These are phyloP conservation scores for Fusarium guadeloupense DNA, from an alignment of 2,329 filamentous ascomycete species.

Conservation along the genomic window DNA sequence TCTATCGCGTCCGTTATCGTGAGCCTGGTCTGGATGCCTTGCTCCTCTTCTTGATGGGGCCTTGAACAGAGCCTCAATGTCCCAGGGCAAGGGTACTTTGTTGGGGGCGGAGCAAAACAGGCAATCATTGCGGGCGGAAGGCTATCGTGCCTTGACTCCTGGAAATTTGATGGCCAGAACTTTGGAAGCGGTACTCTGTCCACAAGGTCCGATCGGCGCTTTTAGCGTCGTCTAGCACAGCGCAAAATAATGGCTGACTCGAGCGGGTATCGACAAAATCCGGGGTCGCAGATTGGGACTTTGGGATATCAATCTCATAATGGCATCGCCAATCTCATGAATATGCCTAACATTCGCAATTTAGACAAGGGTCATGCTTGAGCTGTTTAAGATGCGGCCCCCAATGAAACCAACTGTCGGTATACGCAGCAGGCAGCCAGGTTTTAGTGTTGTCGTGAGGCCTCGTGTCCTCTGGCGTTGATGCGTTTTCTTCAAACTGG, in stretches of 20 bases:
- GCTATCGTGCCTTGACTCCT: neutral
- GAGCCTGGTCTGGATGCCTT: conserved; percentile 3
- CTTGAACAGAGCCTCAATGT: conserved; percentile 30
- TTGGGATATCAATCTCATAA: neutral
- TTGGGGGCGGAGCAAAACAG: conserved; percentile 5
- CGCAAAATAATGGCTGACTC: conserved; percentile 15
- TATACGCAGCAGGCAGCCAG: neutral
- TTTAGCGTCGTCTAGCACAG: conserved; percentile 12
- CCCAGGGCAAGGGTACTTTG: neutral
- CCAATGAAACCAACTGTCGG: neutral
- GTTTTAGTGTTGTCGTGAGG: neutral
- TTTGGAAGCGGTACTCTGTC: neutral
- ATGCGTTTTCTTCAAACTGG: neutral
- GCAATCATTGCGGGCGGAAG: neutral
- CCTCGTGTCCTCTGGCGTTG: neutral
- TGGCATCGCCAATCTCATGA: neutral
- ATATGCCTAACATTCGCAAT: conserved; percentile 1
- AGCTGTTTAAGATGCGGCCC: neutral
- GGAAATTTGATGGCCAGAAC: neutral
- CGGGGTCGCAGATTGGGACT: conserved; percentile 16
- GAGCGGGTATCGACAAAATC: conserved; percentile 13
- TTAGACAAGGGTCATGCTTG: conserved; percentile 11
- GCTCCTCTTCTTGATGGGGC: conserved; percentile 1
- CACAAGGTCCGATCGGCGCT: conserved; percentile 14
- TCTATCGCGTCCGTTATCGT: conserved; percentile 4